phyloP scores from a whole-genome alignment of 169 alveolate genomes.

The Cryptosporidium baileyi region DNA sequence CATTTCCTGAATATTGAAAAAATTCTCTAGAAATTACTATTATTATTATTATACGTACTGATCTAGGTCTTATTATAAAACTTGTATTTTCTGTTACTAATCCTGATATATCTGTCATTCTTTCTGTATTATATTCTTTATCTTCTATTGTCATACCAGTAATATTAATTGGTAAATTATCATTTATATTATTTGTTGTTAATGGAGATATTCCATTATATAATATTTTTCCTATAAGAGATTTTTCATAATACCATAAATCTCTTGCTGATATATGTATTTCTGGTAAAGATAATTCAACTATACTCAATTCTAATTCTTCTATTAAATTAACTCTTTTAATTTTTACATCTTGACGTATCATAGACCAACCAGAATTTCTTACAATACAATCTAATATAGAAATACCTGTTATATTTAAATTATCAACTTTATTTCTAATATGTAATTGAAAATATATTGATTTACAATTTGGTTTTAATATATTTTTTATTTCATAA shows the following conservation, averaged over 20 bases:
- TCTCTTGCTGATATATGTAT: constrained; percentile 37
- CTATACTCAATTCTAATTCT: constrained; percentile 7
- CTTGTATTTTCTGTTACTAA: constrained; percentile 54
- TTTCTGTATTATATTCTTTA: neutral
- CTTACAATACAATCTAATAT: constrained; percentile 6
- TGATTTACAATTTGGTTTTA: neutral
- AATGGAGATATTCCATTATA: constrained; percentile 30
- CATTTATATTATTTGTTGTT: neutral
- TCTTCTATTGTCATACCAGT: constrained; percentile 6
- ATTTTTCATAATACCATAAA: constrained; percentile 55
- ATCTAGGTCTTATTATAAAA: constrained; percentile 39
- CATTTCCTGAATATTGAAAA: constrained; percentile 9
- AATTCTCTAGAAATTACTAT: constrained; percentile 26
- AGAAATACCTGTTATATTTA: neutral
- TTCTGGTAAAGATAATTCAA: constrained; percentile 53
- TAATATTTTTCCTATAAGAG: constrained; percentile 34
- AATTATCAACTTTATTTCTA: neutral
- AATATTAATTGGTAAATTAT: constrained; percentile 26
- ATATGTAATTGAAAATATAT: neutral
- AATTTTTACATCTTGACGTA: constrained; percentile 47
- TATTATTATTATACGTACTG: constrained; percentile 21
- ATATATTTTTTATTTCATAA: neutral
- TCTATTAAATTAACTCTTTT: neutral
- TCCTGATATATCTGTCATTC: neutral
- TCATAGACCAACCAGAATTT: constrained; percentile 15